Conservation (phyloP, 768 basidiomycete genomes). For the Russula dissimulans region DNA sequence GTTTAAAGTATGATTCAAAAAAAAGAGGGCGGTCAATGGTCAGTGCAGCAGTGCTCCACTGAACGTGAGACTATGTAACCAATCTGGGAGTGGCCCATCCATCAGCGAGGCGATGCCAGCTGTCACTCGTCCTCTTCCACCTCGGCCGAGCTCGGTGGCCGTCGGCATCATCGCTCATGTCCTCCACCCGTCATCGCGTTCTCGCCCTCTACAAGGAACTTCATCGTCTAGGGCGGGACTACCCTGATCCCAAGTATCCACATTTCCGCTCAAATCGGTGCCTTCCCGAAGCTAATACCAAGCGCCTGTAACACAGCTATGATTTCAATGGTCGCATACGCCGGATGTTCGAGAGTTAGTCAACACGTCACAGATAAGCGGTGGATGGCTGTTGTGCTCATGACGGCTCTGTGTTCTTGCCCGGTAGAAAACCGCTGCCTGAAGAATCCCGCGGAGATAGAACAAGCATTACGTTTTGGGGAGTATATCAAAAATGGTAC, state of each 20-base stretch:
- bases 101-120: too few relatives aligned
- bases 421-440: constrained; percentile 55
- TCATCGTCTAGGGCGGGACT: constrained; percentile 69
- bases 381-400: background rate
- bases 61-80: background rate
- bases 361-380: background rate
- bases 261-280: background rate
- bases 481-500: constrained; percentile 83
- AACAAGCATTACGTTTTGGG: constrained; percentile 61
- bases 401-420: background rate
- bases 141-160: too few relatives aligned
- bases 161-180: background rate
- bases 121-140: background rate
- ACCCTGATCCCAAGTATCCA: constrained; percentile 71
- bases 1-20: too few relatives aligned
- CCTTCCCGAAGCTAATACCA: background rate
- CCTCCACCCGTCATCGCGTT: constrained; percentile 49
- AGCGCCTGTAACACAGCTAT: constrained; percentile 40
- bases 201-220: constrained; percentile 76
- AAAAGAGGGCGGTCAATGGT: too few relatives aligned
- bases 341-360: constrained; percentile 63
- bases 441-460: constrained; percentile 61
- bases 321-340: constrained; percentile 69
- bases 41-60: background rate
- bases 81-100: background rate